Conservation (phyloP, 2,329 filamentous ascomycete species). For the Helotiales sp. region DNA sequence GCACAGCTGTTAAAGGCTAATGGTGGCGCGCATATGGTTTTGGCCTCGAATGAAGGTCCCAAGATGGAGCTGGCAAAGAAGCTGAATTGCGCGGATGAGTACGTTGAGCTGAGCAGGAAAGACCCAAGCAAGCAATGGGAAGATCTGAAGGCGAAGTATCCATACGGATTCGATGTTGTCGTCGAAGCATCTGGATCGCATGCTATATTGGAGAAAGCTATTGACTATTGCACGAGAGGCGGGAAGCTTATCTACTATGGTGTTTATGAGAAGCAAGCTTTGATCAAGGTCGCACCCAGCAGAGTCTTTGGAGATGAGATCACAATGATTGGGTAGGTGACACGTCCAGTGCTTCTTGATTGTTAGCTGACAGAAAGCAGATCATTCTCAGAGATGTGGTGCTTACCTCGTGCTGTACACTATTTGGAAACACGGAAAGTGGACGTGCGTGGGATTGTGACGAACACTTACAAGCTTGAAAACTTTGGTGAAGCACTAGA, state of each 20-base stretch:
- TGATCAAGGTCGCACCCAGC: conserved; percentile 16
- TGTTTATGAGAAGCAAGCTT: conserved; percentile 19
- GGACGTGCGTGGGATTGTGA: conserved; percentile 19
- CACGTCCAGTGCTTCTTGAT: too few species aligned
- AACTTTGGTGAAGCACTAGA: conserved; percentile 18
- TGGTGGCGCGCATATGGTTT: conserved; percentile 20
- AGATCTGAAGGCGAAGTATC: conserved; percentile 20
- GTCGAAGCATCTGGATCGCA: conserved; percentile 21
- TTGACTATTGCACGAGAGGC: conserved; percentile 20
- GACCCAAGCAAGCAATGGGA: conserved; percentile 18
- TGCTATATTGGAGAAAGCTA: conserved; percentile 14
- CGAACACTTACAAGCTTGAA: conserved; percentile 17
- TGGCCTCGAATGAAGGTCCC: conserved; percentile 17
- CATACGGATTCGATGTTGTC: conserved; percentile 21
- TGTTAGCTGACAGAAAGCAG: conserved; percentile 1
- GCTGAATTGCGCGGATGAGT: conserved; percentile 19
- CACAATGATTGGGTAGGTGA: conserved; percentile 21
- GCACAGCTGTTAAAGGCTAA: conserved; percentile 20
- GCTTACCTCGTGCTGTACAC: conserved; percentile 18
- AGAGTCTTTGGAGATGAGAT: conserved; percentile 20
- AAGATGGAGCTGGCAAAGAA: conserved; percentile 23
- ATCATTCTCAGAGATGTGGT: conserved; percentile 24
- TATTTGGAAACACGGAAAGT: conserved; percentile 22
- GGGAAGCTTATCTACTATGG: conserved; percentile 22
- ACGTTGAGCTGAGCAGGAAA: conserved; percentile 17